Evolutionary conservation across 768 basidiomycete species (phyloP), one percentile per base, ranked within the genome.

Genomic region (Cystoderma amianthinum): DNA sequence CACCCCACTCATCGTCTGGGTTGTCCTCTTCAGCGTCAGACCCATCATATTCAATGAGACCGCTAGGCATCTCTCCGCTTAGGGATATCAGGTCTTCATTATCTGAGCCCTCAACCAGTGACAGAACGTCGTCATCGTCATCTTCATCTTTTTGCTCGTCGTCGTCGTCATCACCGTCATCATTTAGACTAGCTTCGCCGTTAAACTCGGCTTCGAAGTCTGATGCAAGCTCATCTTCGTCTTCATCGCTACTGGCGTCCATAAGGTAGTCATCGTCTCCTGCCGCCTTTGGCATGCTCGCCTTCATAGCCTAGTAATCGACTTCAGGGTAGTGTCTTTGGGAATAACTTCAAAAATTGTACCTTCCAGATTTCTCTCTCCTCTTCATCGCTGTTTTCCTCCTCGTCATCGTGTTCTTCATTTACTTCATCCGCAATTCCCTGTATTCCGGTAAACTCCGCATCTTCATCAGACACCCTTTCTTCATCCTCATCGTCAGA

Each of bases 331-430:
- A 19, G 15, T 3, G 16, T 10, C n/a, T n/a, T n/a, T n/a, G n/a
- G n/a, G n/a, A n/a, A n/a, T n/a, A n/a, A n/a, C n/a, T n/a, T n/a
- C n/a, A 24, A 15, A 35, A 17, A 32, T 9, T 33, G 9, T 48
- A 92, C 93, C 82, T 86, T 91, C 93, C 93, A 97, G 13, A 95
- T 76, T 51, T 86, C 87, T 0, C 64, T 70, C 21, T 65, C 71
- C 0, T 59, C 65, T 3, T 61, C 61, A 6, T 49, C 61, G 22
- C 48, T 60, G 1, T 55, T 62, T 5, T 51, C 57, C n/a, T 74
- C 77, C 4, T 68, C 61, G 39, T 65, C 69, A 32, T 64, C 69
- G 4, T 65, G 68, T 1, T 61, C 62, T 37, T 62, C 72, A 18
- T 59, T 67, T 39, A 60, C 50, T 39, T 56, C 48, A 47, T 63